Percentiles rank a stretch among this genome's conserved stretches.
These are phyloP conservation scores for Acanthamoeba culbertsoni DNA, from an alignment of 208 protist genomes.

Conservation along the genomic window DNA sequence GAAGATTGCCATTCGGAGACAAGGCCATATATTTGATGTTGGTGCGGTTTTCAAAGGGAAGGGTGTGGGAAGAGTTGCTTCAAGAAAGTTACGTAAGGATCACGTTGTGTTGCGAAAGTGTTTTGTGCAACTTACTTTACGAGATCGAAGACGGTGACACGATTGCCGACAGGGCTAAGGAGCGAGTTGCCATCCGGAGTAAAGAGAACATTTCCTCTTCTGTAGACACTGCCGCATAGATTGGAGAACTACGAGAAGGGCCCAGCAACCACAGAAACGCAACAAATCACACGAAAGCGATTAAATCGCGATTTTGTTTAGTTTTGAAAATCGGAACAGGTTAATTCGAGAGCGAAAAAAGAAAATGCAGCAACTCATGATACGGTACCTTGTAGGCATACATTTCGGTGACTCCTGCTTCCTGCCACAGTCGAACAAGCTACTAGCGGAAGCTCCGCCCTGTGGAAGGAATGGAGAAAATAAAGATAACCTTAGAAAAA, in stretches of 20 bases:
- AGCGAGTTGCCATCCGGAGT: slow-evolving; percentile 87
- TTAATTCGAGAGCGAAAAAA: too few relatives aligned
- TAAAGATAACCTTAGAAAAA: too few relatives aligned
- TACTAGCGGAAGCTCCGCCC: too few relatives aligned
- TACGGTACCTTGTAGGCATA: slow-evolving; percentile 34
- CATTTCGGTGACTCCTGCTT: neutral
- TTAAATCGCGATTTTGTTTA: too few relatives aligned
- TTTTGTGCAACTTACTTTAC: slow-evolving; percentile 68
- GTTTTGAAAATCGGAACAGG: too few relatives aligned
- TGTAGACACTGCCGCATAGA: slow-evolving; percentile 86
- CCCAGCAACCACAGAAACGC: too few relatives aligned
- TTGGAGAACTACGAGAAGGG: slow-evolving; percentile 84
- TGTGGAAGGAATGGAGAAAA: neutral
- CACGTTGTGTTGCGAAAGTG: neutral
- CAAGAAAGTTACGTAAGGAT: neutral
- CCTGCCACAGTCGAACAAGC: too few relatives aligned
- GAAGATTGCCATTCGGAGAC: slow-evolving; percentile 70
- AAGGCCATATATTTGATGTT: slow-evolving; percentile 77
- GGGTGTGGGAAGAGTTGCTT: slow-evolving; percentile 53
- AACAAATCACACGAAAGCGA: too few relatives aligned
- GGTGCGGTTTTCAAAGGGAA: slow-evolving; percentile 77
- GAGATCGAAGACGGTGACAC: slow-evolving; percentile 87
- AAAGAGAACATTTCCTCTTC: slow-evolving; percentile 88
- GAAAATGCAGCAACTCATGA: neutral
- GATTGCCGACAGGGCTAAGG: slow-evolving; percentile 88